Percentiles rank a stretch among this genome's conserved stretches.
These are phyloP conservation scores for Waitea zeae DNA, from an alignment of 1,284 basidiomycete species.

Conservation along the genomic window DNA sequence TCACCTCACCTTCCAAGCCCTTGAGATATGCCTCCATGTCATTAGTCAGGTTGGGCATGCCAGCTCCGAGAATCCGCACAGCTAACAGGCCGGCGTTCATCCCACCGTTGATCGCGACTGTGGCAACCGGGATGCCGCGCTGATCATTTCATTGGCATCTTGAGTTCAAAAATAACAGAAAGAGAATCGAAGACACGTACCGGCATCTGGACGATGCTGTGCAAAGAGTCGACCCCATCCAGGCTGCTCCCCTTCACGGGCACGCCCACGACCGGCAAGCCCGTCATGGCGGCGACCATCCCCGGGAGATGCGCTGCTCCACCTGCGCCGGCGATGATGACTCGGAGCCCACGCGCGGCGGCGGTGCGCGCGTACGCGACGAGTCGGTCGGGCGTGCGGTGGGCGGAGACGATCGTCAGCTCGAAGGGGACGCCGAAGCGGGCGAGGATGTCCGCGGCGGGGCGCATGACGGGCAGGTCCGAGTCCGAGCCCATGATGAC, in stretches of 20 bases:
- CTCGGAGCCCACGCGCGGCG: slow-evolving; percentile 53
- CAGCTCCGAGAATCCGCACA: slow-evolving; percentile 70
- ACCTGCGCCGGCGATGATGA: slow-evolving; percentile 90
- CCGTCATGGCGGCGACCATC: slow-evolving; percentile 93
- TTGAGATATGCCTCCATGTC: slow-evolving; percentile 69
- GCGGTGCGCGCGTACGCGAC: slow-evolving; percentile 74
- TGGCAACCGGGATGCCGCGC: slow-evolving; percentile 94
- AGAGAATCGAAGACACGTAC: slow-evolving; percentile 26
- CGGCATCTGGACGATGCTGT: slow-evolving; percentile 99
- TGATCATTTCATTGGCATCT: slow-evolving; percentile 14
- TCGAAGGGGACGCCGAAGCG: slow-evolving; percentile 81
- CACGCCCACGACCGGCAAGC: slow-evolving; percentile 89
- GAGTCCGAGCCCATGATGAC: slow-evolving; percentile 99
- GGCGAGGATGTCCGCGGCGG: slow-evolving; percentile 76
- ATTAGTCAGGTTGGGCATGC: slow-evolving; percentile 46
- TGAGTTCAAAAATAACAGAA: slow-evolving; percentile 3
- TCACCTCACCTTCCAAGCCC: slow-evolving; percentile 67
- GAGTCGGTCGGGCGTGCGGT: slow-evolving; percentile 85
- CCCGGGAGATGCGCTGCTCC: slow-evolving; percentile 96
- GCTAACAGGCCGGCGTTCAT: slow-evolving; percentile 91
- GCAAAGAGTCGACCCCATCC: slow-evolving; percentile 91
- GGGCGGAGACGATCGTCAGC: slow-evolving; percentile 90
- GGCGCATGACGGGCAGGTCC: slow-evolving; percentile 88
- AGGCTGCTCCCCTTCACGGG: slow-evolving; percentile 91
- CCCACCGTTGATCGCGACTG: slow-evolving; percentile 93